Conservation (phyloP, 2,329 filamentous ascomycete genomes). For the Nemania abortiva region DNA sequence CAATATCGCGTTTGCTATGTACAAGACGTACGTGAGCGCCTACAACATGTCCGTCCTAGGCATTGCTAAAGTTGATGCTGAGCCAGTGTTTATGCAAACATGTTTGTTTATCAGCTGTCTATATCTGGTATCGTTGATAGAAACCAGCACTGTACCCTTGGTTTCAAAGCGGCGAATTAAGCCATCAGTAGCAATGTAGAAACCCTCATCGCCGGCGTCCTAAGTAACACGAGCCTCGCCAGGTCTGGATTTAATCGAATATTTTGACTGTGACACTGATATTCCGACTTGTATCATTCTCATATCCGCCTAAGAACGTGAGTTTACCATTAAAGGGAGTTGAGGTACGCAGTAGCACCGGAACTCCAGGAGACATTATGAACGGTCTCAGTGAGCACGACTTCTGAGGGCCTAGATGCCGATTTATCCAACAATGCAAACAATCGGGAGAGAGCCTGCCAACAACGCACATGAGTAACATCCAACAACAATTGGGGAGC, state of each 20-base stretch:
- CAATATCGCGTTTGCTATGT: not conserved
- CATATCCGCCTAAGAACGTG: slow-evolving; percentile 52
- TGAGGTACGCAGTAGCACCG: slow-evolving; percentile 52
- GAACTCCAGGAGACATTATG: slow-evolving; percentile 38
- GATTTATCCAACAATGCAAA: slow-evolving; percentile 34
- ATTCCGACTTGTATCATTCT: slow-evolving; percentile 50
- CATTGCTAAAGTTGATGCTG: not conserved
- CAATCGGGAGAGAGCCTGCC: not conserved
- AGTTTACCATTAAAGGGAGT: too few relatives aligned
- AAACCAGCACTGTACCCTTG: slow-evolving; percentile 56
- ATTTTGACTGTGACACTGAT: slow-evolving; percentile 44
- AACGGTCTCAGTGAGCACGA: slow-evolving; percentile 37
- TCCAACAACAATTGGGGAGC: too few relatives aligned
- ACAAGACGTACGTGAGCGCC: not conserved
- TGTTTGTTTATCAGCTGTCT: slow-evolving; percentile 50
- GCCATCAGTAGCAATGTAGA: slow-evolving; percentile 53
- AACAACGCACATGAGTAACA: not conserved
- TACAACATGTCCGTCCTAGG: too few relatives aligned
- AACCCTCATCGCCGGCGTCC: slow-evolving; percentile 50
- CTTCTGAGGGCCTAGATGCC: slow-evolving; percentile 36
- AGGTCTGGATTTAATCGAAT: slow-evolving; percentile 53
- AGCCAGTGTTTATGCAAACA: not conserved
- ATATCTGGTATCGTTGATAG: slow-evolving; percentile 53
- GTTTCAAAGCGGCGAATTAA: slow-evolving; percentile 51
- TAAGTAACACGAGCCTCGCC: slow-evolving; percentile 50